Base-by-base conservation (phyloP, 345 rosid genomes). In the Sisymbrium irio region DNA sequence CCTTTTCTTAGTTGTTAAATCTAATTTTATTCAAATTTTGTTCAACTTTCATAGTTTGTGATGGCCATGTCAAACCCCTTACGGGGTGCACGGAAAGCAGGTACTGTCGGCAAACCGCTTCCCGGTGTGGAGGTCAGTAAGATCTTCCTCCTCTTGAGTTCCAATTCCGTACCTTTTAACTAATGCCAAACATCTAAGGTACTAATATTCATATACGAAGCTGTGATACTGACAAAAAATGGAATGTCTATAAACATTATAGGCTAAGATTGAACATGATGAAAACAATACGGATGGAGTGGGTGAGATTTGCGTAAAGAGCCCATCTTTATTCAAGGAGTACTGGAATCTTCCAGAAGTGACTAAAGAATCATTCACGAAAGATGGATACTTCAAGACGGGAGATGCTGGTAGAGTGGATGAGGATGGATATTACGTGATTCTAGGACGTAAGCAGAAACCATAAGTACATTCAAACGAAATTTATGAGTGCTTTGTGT, bases 311-410 rank as follows among this genome's bases (percentile, higher is more conserved):
- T 95, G 97, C 61, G 79, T 95, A 30, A 86, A 81, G 84, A 90
- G 99, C 82, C 98, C 98, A 78, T 90, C 99, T 32, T 57, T 92
- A 76, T 95, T 95, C 81, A 95, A 81, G 82, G 96, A 87, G 72
- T 95, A 95, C 82, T 95, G 98, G 99, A 92, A 88, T 71, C 98
- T 88, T 83, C 96, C 98, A 17, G 79, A 95, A 86, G 98, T 90
- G 55, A 92, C 97, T 15, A 86, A 81, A 80, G 87, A 83, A 59
- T 84, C 96, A 7, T 92, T 90, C 76, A 90, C 94, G 40, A 85
- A 77, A 63, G 98, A 89, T 78, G 98, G 98, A 35, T 95, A 85
- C 82, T 95, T 95, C 82, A 92, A 83, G 85, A 92, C 99, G 11
- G 99, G 99, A 64, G 98, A 95, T 86, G 90, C 96, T 72, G 93